Evolutionary conservation across 192 early-diverging fungal genomes (phyloP).

Genomic region (Umbelopsis ramanniana): DNA sequence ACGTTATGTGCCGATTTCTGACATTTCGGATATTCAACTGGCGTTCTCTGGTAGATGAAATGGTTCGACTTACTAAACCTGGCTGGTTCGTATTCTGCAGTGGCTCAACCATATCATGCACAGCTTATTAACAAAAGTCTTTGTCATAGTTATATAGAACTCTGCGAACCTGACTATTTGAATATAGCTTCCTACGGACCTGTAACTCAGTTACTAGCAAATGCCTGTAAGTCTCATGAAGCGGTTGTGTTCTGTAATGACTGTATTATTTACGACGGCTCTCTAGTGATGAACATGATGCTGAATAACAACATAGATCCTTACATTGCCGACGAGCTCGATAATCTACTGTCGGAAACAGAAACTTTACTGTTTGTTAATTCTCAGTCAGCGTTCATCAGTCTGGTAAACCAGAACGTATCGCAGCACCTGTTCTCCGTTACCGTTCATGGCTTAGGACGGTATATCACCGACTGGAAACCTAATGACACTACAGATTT

Average conservation of each 20-base stretch:
- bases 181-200: not conserved
- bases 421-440: not conserved
- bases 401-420: not conserved
- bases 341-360: not conserved
- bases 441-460: not conserved
- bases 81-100: not conserved
- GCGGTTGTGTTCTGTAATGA: not conserved
- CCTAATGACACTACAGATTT: not conserved
- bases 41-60: not conserved
- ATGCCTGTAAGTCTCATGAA: not conserved
- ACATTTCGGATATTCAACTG: not conserved
- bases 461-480: constrained; percentile 4
- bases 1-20: constrained; percentile 9
- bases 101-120: too few species aligned
- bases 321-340: not conserved
- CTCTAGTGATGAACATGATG: not conserved
- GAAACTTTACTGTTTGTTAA: constrained; percentile 4
- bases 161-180: not conserved
- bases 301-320: not conserved
- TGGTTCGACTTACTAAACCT: constrained; percentile 5
- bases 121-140: too few species aligned
- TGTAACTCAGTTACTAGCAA: not conserved
- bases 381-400: not conserved
- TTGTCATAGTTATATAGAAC: not conserved
- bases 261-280: not conserved